Percentiles rank a stretch among this genome's conserved stretches.
phyloP scores from a whole-genome alignment of 176 grass and related monocot species.

The Musa beccarii region DNA sequence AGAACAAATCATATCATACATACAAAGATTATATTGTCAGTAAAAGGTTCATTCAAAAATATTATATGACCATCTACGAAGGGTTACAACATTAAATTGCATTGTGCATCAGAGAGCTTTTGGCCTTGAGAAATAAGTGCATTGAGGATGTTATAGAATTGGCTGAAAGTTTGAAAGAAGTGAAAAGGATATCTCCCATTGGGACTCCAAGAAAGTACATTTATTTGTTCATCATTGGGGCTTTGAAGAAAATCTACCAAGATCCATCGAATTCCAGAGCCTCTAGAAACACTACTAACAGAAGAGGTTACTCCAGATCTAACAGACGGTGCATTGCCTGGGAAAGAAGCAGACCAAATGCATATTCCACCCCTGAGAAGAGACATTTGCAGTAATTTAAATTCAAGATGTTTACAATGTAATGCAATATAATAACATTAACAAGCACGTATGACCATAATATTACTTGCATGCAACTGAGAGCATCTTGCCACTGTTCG shows the following conservation, averaged over 20 bases:
- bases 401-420: background rate
- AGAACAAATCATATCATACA: background rate
- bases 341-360: slow-evolving; percentile 96
- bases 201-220: slow-evolving; percentile 72
- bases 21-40: slow-evolving; percentile 3
- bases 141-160: background rate
- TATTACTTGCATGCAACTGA: slow-evolving; percentile 77
- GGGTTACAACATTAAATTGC: background rate
- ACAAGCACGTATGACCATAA: background rate
- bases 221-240: slow-evolving; percentile 48
- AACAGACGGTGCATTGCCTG: slow-evolving; percentile 59
- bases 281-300: slow-evolving; percentile 55
- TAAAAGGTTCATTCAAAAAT: background rate
- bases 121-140: background rate
- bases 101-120: background rate
- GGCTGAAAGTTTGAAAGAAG: background rate
- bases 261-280: slow-evolving; percentile 57
- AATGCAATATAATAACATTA: background rate
- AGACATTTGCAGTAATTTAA: too few relatives aligned
- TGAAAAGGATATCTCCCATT: slow-evolving; percentile 93
- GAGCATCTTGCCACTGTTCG: slow-evolving; percentile 91
- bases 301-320: slow-evolving; percentile 47
- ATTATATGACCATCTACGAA: background rate
- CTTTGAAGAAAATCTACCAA: slow-evolving; percentile 69
- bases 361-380: slow-evolving; percentile 68